Evolutionary conservation across 345 rosid genomes (phyloP).

Genomic region (Sonneratia caseolaris): DNA sequence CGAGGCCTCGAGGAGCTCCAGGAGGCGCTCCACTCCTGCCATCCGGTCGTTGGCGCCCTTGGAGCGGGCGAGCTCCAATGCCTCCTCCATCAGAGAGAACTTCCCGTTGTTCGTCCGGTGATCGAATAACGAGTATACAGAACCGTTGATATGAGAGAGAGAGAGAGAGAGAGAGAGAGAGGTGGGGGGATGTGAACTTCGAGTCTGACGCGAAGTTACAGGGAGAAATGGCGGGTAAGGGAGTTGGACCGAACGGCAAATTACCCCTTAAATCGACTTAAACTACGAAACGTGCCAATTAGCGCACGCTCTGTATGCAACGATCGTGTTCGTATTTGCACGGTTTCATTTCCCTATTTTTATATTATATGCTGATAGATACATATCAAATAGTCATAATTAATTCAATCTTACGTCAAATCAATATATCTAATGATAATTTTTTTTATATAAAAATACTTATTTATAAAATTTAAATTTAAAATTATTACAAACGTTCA

Average conservation of each 20-base stretch:
- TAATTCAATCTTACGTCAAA: too few relatives aligned
- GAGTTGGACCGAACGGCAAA: not conserved
- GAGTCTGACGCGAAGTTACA: not conserved
- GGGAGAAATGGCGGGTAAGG: not conserved
- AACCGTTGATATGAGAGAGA: not conserved
- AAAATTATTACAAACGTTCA: too few relatives aligned
- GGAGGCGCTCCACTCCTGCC: slow-evolving; percentile 95
- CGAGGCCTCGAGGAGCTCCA: slow-evolving; percentile 82
- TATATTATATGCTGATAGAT: too few relatives aligned
- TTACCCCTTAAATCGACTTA: not conserved
- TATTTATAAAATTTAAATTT: too few relatives aligned
- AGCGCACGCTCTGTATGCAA: too few relatives aligned
- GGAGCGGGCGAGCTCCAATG: slow-evolving; percentile 82
- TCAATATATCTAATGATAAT: too few relatives aligned
- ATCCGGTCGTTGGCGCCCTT: slow-evolving; percentile 97
- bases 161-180: not conserved
- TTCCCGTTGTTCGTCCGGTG: slow-evolving; percentile 31
- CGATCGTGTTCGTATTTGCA: too few relatives aligned
- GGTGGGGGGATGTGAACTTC: not conserved
- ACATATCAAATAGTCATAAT: too few relatives aligned
- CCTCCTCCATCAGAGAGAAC: slow-evolving; percentile 65
- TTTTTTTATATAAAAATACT: too few relatives aligned
- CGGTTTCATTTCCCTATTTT: too few relatives aligned
- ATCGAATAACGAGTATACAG: slow-evolving; percentile 28
- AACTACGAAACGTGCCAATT: slow-evolving; percentile 5